Percentiles rank a stretch among this genome's conserved stretches.
phyloP scores from a whole-genome alignment of 495 filamentous ascomycete species.

The Astrocystis sublimbata region DNA sequence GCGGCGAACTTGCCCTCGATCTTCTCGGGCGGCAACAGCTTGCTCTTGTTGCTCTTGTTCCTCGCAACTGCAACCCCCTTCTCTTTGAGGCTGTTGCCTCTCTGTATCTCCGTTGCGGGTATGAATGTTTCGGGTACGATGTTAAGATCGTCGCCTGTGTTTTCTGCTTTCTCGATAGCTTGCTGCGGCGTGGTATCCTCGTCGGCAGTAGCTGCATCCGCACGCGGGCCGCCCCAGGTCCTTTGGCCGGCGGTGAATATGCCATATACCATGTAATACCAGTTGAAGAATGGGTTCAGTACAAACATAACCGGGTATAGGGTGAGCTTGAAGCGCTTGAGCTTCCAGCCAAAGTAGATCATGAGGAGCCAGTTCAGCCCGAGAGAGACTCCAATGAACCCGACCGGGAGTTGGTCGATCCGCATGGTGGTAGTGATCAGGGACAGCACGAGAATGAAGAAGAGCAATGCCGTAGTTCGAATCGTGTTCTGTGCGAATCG shows the following conservation, averaged over 20 bases:
- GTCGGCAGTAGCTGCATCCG: constrained; percentile 86
- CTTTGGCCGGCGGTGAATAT: constrained; percentile 92
- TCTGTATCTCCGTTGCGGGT: constrained; percentile 60
- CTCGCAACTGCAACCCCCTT: constrained; percentile 30
- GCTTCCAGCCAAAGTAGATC: constrained; percentile 88
- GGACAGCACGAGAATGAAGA: constrained; percentile 92
- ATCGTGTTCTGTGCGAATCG: constrained; percentile 97
- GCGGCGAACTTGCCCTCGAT: constrained; percentile 73
- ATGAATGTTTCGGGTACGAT: constrained; percentile 90
- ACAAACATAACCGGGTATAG: constrained; percentile 96
- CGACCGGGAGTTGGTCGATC: constrained; percentile 77
- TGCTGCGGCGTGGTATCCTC: constrained; percentile 75
- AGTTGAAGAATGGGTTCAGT: constrained; percentile 96
- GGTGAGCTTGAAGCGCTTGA: constrained; percentile 90
- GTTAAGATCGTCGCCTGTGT: constrained; percentile 85
- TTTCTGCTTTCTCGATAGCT: constrained; percentile 77
- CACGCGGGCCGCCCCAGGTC: constrained; percentile 94
- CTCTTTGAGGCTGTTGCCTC: constrained; percentile 44
- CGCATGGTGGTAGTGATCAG: constrained; percentile 81
- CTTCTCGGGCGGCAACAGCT: constrained; percentile 70
- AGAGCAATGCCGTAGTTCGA: constrained; percentile 89
- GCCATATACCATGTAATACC: constrained; percentile 91
- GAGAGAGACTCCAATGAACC: constrained; percentile 93
- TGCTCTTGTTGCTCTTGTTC: constrained; percentile 45
- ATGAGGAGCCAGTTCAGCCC: constrained; percentile 95